Evolutionary conservation across 2,329 filamentous ascomycete genomes (phyloP), one percentile per base, ranked within the genome.

Genomic region (Bipolaris victoriae): DNA sequence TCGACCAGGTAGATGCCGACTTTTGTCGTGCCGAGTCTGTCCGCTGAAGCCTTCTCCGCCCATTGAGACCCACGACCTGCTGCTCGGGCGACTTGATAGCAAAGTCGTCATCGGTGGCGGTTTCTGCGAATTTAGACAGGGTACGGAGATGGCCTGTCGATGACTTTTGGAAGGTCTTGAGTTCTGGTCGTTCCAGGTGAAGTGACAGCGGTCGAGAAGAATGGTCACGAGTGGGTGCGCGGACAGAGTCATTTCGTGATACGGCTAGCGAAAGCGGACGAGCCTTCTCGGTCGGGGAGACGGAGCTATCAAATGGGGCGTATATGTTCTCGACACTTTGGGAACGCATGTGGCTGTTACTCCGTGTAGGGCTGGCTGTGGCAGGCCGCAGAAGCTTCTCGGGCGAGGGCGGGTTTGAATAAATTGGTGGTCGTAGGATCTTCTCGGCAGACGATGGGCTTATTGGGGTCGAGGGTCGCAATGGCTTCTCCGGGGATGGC

Each of bases 61-160:
- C 94, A 63, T 92, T 88, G 40, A 99, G 80, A 36, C 95, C 95
- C 18, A 89, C 88, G 1, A 99, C 95, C 73, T 97, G 92, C 70
- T 96, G 90, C 15, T 89, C 88, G 1, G 90, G 84, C 0, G 88
- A 87, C 47, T 87, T 89, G 54, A 97, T 89, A 43, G 87, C 84
- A 66, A 98, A 93, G 40, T 96, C 92, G 33, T 94, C 90, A 1
- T 87, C 85, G 9, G 88, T 86, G 3, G 86, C 88, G 44, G 87
- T 87, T 68, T 94, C 86, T 1, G 92, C 91, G 63, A 96, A 85
- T 67, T 88, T 90, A 6, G 94, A 97, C 36, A 98, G 81, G 0
- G 92, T 93, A 41, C 93, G 88, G 20, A 99, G 84, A 75, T 99
- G 91, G 56, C 90, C 89, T 1, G 95, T 98, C 0, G 94, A 90